These are phyloP conservation scores for Metarhizium guizhouense DNA, from an alignment of 2,329 filamentous ascomycete species.

Conservation along the genomic window DNA sequence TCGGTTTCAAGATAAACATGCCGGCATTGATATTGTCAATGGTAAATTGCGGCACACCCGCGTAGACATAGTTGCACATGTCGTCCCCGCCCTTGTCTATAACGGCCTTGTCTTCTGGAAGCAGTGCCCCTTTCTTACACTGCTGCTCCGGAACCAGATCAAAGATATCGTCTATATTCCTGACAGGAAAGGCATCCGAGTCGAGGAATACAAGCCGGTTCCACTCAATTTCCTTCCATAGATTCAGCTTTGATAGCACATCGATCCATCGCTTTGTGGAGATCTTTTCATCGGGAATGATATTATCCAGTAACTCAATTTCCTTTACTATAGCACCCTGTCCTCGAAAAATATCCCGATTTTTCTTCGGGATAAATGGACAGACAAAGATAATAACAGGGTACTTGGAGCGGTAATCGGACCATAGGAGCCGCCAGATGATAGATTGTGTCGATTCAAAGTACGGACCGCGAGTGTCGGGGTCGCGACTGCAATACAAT, in stretches of 20 bases:
- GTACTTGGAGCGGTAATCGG: constrained; percentile 1
- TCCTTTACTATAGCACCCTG: constrained; percentile 2
- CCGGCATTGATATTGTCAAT: constrained; percentile 4
- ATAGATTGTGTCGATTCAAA: constrained; percentile 2
- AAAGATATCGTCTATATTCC: constrained; percentile 2
- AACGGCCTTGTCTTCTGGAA: not conserved
- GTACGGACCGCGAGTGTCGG: not conserved
- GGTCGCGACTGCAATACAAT: constrained; percentile 1
- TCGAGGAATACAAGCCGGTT: constrained; percentile 1
- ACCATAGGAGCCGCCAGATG: constrained; percentile 3
- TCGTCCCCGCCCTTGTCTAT: not conserved
- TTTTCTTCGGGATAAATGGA: not conserved
- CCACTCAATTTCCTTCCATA: constrained; percentile 3
- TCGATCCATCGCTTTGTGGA: constrained; percentile 3
- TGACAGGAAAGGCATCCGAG: constrained; percentile 1
- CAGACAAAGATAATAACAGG: constrained; percentile 4
- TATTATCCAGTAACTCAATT: constrained; percentile 1
- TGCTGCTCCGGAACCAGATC: not conserved
- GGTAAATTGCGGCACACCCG: constrained; percentile 1
- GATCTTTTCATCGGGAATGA: constrained; percentile 1
- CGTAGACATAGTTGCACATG: constrained; percentile 3
- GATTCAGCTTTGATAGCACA: constrained; percentile 2
- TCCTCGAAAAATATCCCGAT: constrained; percentile 1
- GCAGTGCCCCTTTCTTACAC: not conserved
- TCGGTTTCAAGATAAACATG: constrained; percentile 3